phyloP scores from a whole-genome alignment of 2,329 filamentous ascomycete species.

The Xylaria sp. region DNA sequence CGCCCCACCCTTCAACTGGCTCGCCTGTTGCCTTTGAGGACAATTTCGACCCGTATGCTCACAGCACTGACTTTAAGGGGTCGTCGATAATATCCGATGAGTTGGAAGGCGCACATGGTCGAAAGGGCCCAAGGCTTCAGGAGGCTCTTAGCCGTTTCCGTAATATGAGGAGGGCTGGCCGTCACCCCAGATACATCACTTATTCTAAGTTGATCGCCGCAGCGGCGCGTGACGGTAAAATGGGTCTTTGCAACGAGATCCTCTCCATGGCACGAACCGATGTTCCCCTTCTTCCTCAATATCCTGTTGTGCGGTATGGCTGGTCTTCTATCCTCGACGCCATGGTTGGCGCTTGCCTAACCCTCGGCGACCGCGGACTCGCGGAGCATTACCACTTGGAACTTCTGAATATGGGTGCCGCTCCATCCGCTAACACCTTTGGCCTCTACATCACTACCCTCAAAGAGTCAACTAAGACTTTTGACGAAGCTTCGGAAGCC shows the following conservation, averaged over 20 bases:
- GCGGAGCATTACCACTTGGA: slow-evolving; percentile 93
- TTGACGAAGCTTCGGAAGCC: slow-evolving; percentile 95
- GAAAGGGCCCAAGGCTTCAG: slow-evolving; percentile 76
- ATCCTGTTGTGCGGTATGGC: slow-evolving; percentile 88
- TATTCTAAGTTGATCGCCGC: slow-evolving; percentile 95
- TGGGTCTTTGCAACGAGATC: slow-evolving; percentile 85
- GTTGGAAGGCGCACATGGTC: slow-evolving; percentile 81
- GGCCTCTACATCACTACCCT: slow-evolving; percentile 99
- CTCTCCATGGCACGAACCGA: slow-evolving; percentile 89
- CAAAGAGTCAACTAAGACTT: slow-evolving; percentile 96
- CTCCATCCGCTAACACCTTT: slow-evolving; percentile 96
- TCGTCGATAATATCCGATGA: slow-evolving; percentile 91
- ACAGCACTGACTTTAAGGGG: slow-evolving; percentile 91
- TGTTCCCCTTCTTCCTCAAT: slow-evolving; percentile 84
- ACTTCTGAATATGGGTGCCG: slow-evolving; percentile 86
- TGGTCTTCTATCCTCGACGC: slow-evolving; percentile 97
- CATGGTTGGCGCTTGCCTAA: slow-evolving; percentile 93
- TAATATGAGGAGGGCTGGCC: slow-evolving; percentile 91
- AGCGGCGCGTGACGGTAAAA: slow-evolving; percentile 84
- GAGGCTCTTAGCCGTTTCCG: slow-evolving; percentile 86
- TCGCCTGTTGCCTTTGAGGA: slow-evolving; percentile 76
- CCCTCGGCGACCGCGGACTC: slow-evolving; percentile 79
- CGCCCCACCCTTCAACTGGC: slow-evolving; percentile 64
- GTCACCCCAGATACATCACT: slow-evolving; percentile 94
- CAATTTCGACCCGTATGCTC: slow-evolving; percentile 88